A percentile compares a stretch with the other conserved stretches of the same genome.
Conservation (phyloP, 441 rosid species). For the Jatropha multifida region DNA sequence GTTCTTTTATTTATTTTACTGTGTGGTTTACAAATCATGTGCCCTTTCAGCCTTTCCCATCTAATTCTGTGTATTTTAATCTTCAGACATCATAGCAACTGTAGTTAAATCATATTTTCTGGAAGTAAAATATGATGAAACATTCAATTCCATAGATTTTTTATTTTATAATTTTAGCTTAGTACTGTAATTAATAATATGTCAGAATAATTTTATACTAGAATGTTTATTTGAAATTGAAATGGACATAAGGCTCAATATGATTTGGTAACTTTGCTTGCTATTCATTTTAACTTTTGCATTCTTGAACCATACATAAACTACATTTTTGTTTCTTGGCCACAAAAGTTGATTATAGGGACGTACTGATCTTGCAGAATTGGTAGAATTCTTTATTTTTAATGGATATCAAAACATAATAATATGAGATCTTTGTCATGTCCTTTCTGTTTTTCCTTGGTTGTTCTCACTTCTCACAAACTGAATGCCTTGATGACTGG, state of each 20-base stretch:
- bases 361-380: not conserved
- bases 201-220: not conserved
- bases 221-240: not conserved
- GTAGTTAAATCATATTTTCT: not conserved
- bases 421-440: not conserved
- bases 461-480: not conserved
- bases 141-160: not conserved
- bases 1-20: not conserved
- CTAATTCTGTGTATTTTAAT: not conserved
- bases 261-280: not conserved
- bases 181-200: not conserved
- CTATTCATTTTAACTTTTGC: not conserved
- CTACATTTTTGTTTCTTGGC: slow-evolving; percentile 3
- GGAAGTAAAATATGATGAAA: not conserved
- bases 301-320: not conserved
- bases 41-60: not conserved
- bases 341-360: not conserved
- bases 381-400: not conserved
- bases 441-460: not conserved
- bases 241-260: not conserved
- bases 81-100: not conserved
- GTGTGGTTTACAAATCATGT: not conserved
- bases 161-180: not conserved
- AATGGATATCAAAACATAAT: not conserved
- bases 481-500: not conserved